Evolutionary conservation across 306 rosid species (phyloP), one percentile per base, ranked within the genome.

Genomic region (Gynostemma pentaphyllum): DNA sequence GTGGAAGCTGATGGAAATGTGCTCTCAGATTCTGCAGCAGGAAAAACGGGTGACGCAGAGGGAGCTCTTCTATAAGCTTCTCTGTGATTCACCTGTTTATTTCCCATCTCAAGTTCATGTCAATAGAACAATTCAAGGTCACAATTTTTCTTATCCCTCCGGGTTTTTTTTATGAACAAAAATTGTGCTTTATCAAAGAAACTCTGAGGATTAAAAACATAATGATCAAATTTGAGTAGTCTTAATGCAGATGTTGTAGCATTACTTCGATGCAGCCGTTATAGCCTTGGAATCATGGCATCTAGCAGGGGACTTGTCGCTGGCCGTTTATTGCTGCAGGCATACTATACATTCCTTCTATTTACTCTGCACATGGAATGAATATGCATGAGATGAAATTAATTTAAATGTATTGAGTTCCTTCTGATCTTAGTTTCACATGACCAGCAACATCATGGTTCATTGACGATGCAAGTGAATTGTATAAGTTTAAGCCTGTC

Each of bases 271-370:
- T 92, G 96, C 78, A 88, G 96, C 78, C 82, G 96, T 26, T 86
- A 65, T 78, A 88, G 96, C 72, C 95, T 92, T 54, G 95, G 99
- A 79, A 80, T 92, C 75, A 86, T 92, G 95, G 96, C 99, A 14
- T 92, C 96, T 30, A 81, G 96, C 74, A 73, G 90, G 63, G 95
- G 99, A 75, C 88, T 88, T 47, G 56, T 88, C 10, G 84, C 88
- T 6, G 96, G 99, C 63, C 94, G 96, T 62, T 64, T 88, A 66
- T 66, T 74, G 70, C 72, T 86, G 74, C 84, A 84, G 89, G 96
- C 80, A 66, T 24, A 27, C 60, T 44, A 3, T 39, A 7, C 2
- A 26, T 9, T 7, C 65, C 37, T 24, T 27, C 14, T 21, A 7
- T 18, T 50, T 65, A 26, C 26, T n/a, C 13, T 50, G 9, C 34